Base-by-base conservation (phyloP, 495 filamentous ascomycete species). In the Penicillium chermesinum region DNA sequence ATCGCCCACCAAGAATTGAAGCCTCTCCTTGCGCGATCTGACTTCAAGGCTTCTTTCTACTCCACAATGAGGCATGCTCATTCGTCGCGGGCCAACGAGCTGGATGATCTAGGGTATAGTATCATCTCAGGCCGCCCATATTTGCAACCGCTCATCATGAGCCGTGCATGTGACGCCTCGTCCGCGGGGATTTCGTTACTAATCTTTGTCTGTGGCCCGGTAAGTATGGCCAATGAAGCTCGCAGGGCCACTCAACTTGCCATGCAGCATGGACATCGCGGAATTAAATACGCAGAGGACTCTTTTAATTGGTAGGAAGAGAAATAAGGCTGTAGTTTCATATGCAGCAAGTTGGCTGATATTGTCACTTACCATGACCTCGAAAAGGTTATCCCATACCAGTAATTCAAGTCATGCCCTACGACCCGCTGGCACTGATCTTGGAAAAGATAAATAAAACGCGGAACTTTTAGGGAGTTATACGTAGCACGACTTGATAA, bases 151-250 rank as follows among this genome's bases (percentile, higher is more conserved):
- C 54, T 71, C 5, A 62, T 74, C 13, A 38, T 70, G 18, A 48
- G 43, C 12, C 55, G 64, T 12, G 68, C 65, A 2, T 53, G 55
- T 15, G 61, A 55, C 46, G 63, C 63, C 4, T 59, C 49, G 19
- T 41, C 48, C 9, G 52, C 55, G 16, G 55, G 58, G 9, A 53
- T 44, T 3, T 60, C 54, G n/a, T 58, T 66, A 18, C 55, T 68
- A 0, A 70, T 80, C 7, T 33, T 81, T 7, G 67, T 73, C 2
- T 81, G 77, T 51, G 78, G 77, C 5, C 76, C 76, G 8, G 50
- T 52, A 2, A 57, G 55, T 3, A 72, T 81, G 67, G 75, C 71
- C 2, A 70, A 79, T 57, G 72, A 75, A 38, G 66, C 70, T 0
- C 63, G 75, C 44, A 57, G 52, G 14, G 72, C 73, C 22, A 72